Percentiles rank a stretch among this genome's conserved stretches.
These are phyloP conservation scores for Spizellomyces sp. DNA, from an alignment of 192 early-diverging fungal genomes.

Conservation along the genomic window DNA sequence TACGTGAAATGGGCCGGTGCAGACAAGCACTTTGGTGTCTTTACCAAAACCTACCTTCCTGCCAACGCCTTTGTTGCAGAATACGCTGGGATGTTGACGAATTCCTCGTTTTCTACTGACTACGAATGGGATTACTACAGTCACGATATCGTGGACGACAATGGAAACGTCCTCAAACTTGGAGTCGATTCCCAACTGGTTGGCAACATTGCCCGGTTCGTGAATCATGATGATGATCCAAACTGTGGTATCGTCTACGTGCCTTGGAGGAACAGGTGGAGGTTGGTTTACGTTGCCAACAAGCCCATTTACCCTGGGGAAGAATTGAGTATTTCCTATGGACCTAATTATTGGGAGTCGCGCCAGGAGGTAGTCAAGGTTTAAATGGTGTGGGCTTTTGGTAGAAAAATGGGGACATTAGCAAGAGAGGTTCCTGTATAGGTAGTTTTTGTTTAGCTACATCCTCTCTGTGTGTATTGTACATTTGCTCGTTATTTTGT, in stretches of 20 bases:
- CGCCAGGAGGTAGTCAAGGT: background rate
- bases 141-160: conserved; percentile 4
- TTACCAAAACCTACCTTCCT: conserved; percentile 12
- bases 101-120: conserved; percentile 14
- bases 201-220: conserved; percentile 33
- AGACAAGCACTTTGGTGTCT: conserved; percentile 32
- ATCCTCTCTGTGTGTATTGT: no score
- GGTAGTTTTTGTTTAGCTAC: no score
- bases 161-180: conserved; percentile 10
- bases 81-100: conserved; percentile 24
- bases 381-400: background rate
- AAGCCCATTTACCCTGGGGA: conserved; percentile 21
- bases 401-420: no score
- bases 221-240: conserved; percentile 33
- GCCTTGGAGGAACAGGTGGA: conserved; percentile 30
- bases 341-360: conserved; percentile 25
- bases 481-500: no score
- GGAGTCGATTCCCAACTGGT: conserved; percentile 20
- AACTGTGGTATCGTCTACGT: conserved; percentile 27
- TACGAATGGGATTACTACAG: conserved; percentile 30
- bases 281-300: conserved; percentile 21
- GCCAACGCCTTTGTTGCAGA: conserved; percentile 8
- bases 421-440: no score
- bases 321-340: conserved; percentile 30
- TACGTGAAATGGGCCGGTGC: conserved; percentile 27